Evolutionary conservation across 2,329 filamentous ascomycete genomes (phyloP).

Genomic region (Penicillium sp.): DNA sequence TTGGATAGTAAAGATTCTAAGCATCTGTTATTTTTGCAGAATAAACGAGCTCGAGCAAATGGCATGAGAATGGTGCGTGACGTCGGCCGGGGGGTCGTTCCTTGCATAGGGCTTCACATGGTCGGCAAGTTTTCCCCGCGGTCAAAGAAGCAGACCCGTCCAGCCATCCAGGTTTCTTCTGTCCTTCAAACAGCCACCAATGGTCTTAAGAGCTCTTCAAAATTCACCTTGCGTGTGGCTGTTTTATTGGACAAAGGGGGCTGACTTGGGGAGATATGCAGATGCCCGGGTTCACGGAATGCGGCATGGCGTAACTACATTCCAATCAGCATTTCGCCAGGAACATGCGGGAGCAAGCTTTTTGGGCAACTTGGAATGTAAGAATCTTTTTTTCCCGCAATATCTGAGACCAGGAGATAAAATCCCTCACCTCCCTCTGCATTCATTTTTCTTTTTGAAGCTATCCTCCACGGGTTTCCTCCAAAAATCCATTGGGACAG

Average conservation of each 20-base stretch:
- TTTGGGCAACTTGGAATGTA: conserved; percentile 9
- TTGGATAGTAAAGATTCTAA: background rate
- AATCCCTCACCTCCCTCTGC: background rate
- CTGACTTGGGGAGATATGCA: background rate
- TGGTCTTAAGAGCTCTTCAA: background rate
- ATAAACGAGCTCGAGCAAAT: background rate
- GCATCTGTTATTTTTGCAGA: background rate
- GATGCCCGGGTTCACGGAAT: conserved; percentile 1
- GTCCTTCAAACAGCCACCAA: background rate
- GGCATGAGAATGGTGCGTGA: background rate
- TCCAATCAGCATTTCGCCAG: conserved; percentile 9
- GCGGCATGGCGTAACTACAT: conserved; percentile 16
- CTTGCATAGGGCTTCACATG: background rate
- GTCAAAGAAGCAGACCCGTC: background rate
- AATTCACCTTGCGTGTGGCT: background rate
- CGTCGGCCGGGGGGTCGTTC: no score
- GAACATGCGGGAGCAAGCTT: conserved; percentile 10
- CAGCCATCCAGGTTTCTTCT: background rate
- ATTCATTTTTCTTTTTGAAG: background rate
- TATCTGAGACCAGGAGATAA: background rate
- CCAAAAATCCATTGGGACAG: background rate
- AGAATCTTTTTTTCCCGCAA: background rate
- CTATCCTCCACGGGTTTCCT: no score
- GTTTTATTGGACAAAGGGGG: background rate
- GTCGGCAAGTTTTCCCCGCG: background rate